Conservation (phyloP, 495 filamentous ascomycete genomes). For the Penicillium ucsense region DNA sequence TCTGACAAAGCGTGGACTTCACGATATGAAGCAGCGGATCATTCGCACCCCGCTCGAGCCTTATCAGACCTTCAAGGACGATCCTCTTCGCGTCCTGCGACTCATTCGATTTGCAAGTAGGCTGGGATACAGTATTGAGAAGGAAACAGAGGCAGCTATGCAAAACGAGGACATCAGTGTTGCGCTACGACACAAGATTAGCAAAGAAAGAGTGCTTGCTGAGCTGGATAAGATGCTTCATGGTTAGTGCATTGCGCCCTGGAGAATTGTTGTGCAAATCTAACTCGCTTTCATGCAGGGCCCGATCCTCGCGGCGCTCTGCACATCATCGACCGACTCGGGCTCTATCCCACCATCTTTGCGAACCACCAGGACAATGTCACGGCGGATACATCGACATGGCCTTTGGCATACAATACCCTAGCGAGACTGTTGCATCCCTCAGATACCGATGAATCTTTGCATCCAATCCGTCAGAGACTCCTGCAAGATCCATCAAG, state of each 20-base stretch:
- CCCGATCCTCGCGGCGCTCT: constrained; percentile 61
- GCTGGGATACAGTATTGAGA: constrained; percentile 67
- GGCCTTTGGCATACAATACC: constrained; percentile 31
- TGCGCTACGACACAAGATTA: constrained; percentile 81
- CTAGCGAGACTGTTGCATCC: constrained; percentile 22
- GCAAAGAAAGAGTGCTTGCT: constrained; percentile 71
- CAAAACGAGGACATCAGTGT: constrained; percentile 57
- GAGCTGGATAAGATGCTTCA: constrained; percentile 89
- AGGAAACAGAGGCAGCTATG: constrained; percentile 63
- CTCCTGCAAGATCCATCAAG: constrained; percentile 53
- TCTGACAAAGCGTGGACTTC: constrained; percentile 62
- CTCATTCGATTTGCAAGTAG: constrained; percentile 84
- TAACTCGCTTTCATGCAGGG: constrained; percentile 29
- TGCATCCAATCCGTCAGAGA: constrained; percentile 27
- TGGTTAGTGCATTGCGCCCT: constrained; percentile 33
- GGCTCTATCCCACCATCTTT: constrained; percentile 75
- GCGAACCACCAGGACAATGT: constrained; percentile 36
- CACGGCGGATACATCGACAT: constrained; percentile 35
- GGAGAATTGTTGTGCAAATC: neutral
- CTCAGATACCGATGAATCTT: constrained; percentile 1
- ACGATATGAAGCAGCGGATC: constrained; percentile 59
- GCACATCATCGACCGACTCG: constrained; percentile 60
- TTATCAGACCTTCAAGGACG: constrained; percentile 87
- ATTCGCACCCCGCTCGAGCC: constrained; percentile 86
- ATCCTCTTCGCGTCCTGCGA: constrained; percentile 83